Base-by-base conservation (phyloP, 208 protist genomes). In the Herpetomonas muscarum region DNA sequence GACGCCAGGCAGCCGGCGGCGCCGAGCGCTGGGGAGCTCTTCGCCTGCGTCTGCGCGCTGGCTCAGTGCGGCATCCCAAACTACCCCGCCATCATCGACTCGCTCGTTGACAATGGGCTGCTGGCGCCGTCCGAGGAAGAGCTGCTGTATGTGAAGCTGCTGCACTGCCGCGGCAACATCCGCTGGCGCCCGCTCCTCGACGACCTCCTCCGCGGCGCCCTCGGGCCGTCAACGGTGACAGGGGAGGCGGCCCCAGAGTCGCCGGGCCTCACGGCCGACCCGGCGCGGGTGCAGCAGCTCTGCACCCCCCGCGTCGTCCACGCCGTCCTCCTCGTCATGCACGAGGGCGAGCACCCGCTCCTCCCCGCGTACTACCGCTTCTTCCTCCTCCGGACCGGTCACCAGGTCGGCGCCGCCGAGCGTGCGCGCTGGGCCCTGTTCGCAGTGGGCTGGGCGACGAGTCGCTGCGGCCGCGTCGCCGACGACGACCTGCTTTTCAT, bases 341-440 rank as follows among this genome's bases (percentile, higher is more conserved):
- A 93, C 46, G 87, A 90, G 57, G 58, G 60, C 30, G 82, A 89
- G 57, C 72, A 90, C 54, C 32, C 70, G 1, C 37, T 36, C 10
- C 90, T 89, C 55, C 74, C 89, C 63, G 47, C 64, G 4, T 87
- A 86, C 60, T 93, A 90, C 65, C 75, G 51, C 28, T 52, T 64
- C 28, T 76, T 85, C 26, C 63, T 79, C 28, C 7, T 29, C 31
- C 58, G 25, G 44, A 68, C 67, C 37, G 68, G 50, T 46, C 42
- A 50, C 19, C 61, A 56, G 30, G 46, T 71, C 26, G 56, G 41
- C 0, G 36, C 63, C 19, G 48, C 65, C 31, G 76, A 82, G 29
- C 72, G 73, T 0, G 70, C 54, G 15, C 61, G 66, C 34, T 86
- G 79, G 67, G 67, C 65, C 17, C 24, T 78, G 15, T 59, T 80